Evolutionary conservation across 352 stramenopile genomes (phyloP), one percentile per base, ranked within the genome.

Genomic region (Globisporangium parvum): DNA sequence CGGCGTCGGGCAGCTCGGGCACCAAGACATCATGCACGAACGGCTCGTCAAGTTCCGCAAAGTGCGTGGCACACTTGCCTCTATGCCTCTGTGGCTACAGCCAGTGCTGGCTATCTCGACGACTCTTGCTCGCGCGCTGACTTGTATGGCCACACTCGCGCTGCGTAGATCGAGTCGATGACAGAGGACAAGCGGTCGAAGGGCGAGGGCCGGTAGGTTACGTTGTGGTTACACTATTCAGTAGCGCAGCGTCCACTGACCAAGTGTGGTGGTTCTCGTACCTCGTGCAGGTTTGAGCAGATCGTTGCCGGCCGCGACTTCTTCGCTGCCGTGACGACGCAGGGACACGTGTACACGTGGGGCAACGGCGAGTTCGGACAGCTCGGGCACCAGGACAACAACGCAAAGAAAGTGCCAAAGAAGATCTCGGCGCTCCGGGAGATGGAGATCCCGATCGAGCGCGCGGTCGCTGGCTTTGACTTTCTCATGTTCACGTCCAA

Each of bases 391-490:
- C 82, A 92, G 51, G 82, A 92, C 45, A 92, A 90, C 67, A 92
- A 92, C 57, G 80, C 77, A 68, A 92, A 92, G 67, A 92, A 92
- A 60, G 69, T 70, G 18, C 82, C 82, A 21, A 92, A 92, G 67
- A 92, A 92, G 60, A 88, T 92, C 56, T 92, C 82, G 35, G 82
- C 82, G 11, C 68, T 92, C 33, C 77, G 82, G 3, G 82, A 92
- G 64, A 65, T 90, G 20, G 82, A 92, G 63, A 69, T 92, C 24
- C 77, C 82, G 26, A 77, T 88, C 0, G 70, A 86, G 44, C 59
- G 82, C 10, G 80, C 64, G 14, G 57, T 53, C 23, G 88, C 77
- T 44, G 82, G 82, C 4, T 70, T 67, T 20, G 82, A 92, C 50
- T 92, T 92, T 51, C 67, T 84, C 35, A 20, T 92, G 28, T 82